Conservation (phyloP, 306 rosid genomes). For the Morella rubra region DNA sequence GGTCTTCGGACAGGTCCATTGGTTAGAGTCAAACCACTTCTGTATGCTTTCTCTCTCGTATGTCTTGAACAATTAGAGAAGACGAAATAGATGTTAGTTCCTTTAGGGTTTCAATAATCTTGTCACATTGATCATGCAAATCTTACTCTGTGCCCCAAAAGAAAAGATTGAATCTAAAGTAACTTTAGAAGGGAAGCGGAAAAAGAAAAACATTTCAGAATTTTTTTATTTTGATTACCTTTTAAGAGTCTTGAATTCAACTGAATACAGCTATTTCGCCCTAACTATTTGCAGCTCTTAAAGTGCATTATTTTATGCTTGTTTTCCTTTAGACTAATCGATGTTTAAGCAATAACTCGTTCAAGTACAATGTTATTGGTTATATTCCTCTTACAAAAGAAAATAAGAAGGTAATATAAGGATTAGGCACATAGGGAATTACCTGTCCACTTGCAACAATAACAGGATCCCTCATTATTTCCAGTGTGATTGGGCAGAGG, state of each 20-base stretch:
- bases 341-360: background rate
- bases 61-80: conserved; percentile 42
- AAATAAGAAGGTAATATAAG: background rate
- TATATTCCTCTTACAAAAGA: background rate
- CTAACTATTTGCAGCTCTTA: background rate
- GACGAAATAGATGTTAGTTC: conserved; percentile 6
- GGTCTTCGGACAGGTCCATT: conserved; percentile 56
- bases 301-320: background rate
- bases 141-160: no score
- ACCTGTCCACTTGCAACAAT: conserved; percentile 90
- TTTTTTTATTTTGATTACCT: no score
- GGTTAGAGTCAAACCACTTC: conserved; percentile 73
- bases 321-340: no score
- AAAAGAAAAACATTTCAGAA: no score
- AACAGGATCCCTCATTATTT: conserved; percentile 91
- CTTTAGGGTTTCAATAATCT: background rate
- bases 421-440: conserved; percentile 13
- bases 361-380: background rate
- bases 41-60: conserved; percentile 85
- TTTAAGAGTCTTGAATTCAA: background rate
- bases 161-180: no score
- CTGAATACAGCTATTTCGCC: background rate
- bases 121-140: background rate
- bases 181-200: no score
- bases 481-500: conserved; percentile 81